Conservation (phyloP, 148 eudicot genomes). For the Vaccinium corymbosum region DNA sequence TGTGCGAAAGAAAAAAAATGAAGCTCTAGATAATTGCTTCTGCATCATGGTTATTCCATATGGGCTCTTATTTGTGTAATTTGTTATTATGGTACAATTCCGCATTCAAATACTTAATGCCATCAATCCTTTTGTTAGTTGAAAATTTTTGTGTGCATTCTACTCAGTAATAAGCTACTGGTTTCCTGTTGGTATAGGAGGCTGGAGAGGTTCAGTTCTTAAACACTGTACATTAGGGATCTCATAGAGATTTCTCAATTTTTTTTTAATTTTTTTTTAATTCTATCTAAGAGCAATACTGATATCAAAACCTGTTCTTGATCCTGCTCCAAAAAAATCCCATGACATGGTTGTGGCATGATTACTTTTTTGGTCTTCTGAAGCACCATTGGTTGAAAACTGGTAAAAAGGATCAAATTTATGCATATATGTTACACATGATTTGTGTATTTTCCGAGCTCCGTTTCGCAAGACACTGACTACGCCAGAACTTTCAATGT, state of each 20-base stretch:
- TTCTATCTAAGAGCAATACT: too few relatives aligned
- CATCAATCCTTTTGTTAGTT: not conserved
- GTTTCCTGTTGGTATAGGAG: not conserved
- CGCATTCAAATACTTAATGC: not conserved
- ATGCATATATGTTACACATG: not conserved
- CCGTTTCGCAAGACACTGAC: not conserved
- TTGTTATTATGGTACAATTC: not conserved
- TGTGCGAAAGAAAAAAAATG: not conserved
- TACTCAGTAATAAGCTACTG: not conserved
- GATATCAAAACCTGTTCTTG: not conserved
- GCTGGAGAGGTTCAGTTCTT: not conserved
- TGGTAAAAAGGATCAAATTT: not conserved
- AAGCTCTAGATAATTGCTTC: not conserved
- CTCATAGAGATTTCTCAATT: not conserved
- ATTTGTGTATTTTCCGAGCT: not conserved
- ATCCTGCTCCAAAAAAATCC: not conserved
- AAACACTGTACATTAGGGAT: not conserved
- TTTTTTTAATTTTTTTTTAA: too few relatives aligned
- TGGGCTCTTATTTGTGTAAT: not conserved
- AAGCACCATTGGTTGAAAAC: not conserved
- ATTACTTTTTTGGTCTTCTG: not conserved
- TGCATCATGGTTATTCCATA: not conserved
- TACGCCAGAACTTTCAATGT: not conserved
- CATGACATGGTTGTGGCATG: not conserved
- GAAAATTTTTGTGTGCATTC: not conserved